These are phyloP conservation scores for Sclerotinia minor DNA, from an alignment of 2,329 filamentous ascomycete species.

Conservation along the genomic window DNA sequence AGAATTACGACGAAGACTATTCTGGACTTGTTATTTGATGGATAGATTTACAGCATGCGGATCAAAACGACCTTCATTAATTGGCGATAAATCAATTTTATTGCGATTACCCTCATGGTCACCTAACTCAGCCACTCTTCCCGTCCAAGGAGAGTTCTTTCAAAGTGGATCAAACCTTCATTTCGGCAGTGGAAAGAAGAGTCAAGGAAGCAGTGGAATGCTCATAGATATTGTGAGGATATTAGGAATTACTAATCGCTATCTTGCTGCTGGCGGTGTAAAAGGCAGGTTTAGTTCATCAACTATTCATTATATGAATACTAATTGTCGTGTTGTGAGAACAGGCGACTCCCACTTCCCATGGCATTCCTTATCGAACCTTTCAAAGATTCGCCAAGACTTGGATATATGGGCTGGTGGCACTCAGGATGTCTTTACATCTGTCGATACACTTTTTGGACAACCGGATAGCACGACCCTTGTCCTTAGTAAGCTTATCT, in stretches of 20 bases:
- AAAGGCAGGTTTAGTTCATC: slow-evolving; percentile 48
- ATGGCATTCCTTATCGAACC: slow-evolving; percentile 82
- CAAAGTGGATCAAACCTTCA: slow-evolving; percentile 74
- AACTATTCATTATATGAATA: slow-evolving; percentile 5
- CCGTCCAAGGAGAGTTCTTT: slow-evolving; percentile 78
- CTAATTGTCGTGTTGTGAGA: slow-evolving; percentile 12
- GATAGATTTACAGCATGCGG: slow-evolving; percentile 82
- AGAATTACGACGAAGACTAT: slow-evolving; percentile 75
- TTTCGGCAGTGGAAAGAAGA: slow-evolving; percentile 66
- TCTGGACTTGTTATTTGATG: slow-evolving; percentile 86
- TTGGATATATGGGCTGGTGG: slow-evolving; percentile 83
- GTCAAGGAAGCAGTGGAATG: slow-evolving; percentile 75
- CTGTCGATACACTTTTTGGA: slow-evolving; percentile 71
- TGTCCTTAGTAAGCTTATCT: slow-evolving; percentile 81
- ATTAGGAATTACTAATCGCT: slow-evolving; percentile 78
- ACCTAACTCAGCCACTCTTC: slow-evolving; percentile 58
- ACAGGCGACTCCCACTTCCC: slow-evolving; percentile 81
- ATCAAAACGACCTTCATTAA: slow-evolving; percentile 77
- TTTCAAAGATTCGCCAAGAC: slow-evolving; percentile 83
- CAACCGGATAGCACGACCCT: slow-evolving; percentile 76
- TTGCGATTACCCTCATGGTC: slow-evolving; percentile 76
- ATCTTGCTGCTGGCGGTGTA: slow-evolving; percentile 80
- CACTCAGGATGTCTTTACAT: slow-evolving; percentile 76
- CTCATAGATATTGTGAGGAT: slow-evolving; percentile 83
- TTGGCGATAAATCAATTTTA: slow-evolving; percentile 73